phyloP scores from a whole-genome alignment of 2,329 filamentous ascomycete species.

The Paraconiothyrium brasiliense region DNA sequence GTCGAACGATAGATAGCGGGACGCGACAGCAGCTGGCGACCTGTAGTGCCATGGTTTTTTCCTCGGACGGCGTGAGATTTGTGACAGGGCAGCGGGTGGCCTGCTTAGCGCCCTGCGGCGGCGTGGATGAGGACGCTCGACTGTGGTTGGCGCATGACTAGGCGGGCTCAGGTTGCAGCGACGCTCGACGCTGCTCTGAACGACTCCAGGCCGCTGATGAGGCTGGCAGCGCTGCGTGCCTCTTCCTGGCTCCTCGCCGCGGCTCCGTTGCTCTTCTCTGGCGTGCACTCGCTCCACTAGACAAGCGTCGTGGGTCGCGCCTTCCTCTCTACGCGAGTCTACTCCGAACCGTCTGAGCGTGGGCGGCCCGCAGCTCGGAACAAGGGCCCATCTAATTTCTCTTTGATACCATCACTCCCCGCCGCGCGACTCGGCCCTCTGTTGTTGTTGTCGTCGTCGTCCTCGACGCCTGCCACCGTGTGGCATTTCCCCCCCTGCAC shows the following conservation, averaged over 20 bases:
- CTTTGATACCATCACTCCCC: slow-evolving; percentile 29
- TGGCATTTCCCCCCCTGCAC: slow-evolving; percentile 29
- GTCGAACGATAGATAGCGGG: not conserved
- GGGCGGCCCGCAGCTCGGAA: slow-evolving; percentile 32
- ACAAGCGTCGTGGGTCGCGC: slow-evolving; percentile 1
- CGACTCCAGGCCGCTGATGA: not conserved
- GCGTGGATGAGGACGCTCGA: not conserved
- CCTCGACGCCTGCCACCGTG: slow-evolving; percentile 27
- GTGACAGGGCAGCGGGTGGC: slow-evolving; percentile 4
- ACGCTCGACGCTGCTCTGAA: not conserved
- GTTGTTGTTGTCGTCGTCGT: slow-evolving; percentile 18
- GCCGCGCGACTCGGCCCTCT: slow-evolving; percentile 22
- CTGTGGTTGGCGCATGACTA: slow-evolving; percentile 11
- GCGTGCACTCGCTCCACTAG: not conserved
- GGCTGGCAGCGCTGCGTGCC: slow-evolving; percentile 1
- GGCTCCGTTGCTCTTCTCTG: slow-evolving; percentile 1
- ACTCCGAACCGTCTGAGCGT: slow-evolving; percentile 25
- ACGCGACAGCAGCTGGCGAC: not conserved
- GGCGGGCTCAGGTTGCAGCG: slow-evolving; percentile 2
- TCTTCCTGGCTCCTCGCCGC: not conserved
- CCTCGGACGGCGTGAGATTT: not conserved
- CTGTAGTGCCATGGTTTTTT: not conserved
- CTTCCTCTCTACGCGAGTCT: slow-evolving; percentile 17
- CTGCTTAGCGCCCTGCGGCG: slow-evolving; percentile 7
- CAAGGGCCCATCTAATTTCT: slow-evolving; percentile 41